Base-by-base conservation (phyloP, 768 basidiomycete genomes). In the Gelatoporia subvermispora region DNA sequence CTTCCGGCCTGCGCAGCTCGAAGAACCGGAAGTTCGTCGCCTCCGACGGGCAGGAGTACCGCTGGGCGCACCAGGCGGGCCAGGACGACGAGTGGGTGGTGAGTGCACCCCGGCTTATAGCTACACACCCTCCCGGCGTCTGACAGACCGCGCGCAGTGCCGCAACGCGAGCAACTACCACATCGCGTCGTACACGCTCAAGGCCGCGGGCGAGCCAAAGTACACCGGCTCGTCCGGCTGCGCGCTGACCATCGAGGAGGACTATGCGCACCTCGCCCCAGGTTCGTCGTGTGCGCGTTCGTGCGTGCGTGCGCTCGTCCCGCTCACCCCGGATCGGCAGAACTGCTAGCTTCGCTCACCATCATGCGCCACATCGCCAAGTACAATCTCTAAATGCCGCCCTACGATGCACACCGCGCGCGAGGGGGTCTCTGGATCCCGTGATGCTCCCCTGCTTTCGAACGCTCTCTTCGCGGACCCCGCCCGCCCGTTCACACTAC, bases 1-100 rank as follows among this genome's bases (percentile, higher is more conserved):
- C 10, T 36, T 36, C n/a, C n/a, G n/a, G n/a, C n/a, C n/a, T n/a
- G n/a, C 42, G 34, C 56, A 79, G 78, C 43, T 68, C 72, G 20
- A 67, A 59, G 53, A 54, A 68, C 21, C 71, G 83, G 35, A 77
- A 72, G 53, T 87, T 86, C 54, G 61, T 63, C 8, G 84, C 73
- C 2, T 75, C 80, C 0, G 81, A 87, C 54, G 77, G 77, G 1
- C 71, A 79, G 38, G 74, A 76, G 46, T 88, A 86, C 55, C 68
- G 67, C 43, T 87, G 85, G 85, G 72, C 70, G 21, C 74, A 74
- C 65, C 67, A 72, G 16, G 58, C 68, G 18, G 67, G 67, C 21
- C 64, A 64, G 11, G 74, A 76, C 45, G 74, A 81, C 46, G 84
- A 85, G 55, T 87, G 84, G 82, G 77, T 77, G 20, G 85, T 84